Base-by-base conservation (phyloP, 1,284 basidiomycete species). In the Sutorius eximius region DNA sequence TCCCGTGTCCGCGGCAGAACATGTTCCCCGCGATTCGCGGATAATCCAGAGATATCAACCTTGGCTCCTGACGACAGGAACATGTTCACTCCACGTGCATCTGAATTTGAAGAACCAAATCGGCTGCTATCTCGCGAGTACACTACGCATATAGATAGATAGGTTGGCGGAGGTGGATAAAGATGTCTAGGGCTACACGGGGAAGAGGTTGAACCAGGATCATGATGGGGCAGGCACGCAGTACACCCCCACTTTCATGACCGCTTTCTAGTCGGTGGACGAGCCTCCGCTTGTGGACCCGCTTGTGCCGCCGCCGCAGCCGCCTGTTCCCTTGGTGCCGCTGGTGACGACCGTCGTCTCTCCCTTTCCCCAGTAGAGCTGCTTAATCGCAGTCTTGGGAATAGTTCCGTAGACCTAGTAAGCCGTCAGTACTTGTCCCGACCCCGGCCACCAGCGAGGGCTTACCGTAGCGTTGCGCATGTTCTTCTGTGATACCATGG, bases 381-480 rank as follows among this genome's bases (percentile, higher is more conserved):
- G 53, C 24, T 62, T 69, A 45, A 55, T 49, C 3, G 51, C 38
- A 10, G 32, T 24, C 8, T 36, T 54, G 40, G 54, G 32, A 10
- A 43, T 20, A 18, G 37, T 16, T 20, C 37, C 20, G 6, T 3
- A 30, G 38, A 54, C n/a, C 66, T 65, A 29, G 27, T 8, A 1
- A 18, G 1, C 13, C 22, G 45, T 69, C 45, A 61, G 40, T 44
- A 20, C 8, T 44, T 22, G 27, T 1, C 24, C 11, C 30, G 12
- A 47, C 24, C 30, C 29, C 1, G 2, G 33, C 24, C 15, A 7
- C 20, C 3, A 18, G 9, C 13, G 16, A 36, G 15, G 15, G 27
- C 47, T 45, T 42, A 57, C 64, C 48, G 59, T 34, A 2, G 46
- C 3, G 43, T 22, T 45, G 18, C 15, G 32, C 67, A 69, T 69